Conservation (phyloP, 1,139 yeast species). For the Debaryomyces robertsiae region DNA sequence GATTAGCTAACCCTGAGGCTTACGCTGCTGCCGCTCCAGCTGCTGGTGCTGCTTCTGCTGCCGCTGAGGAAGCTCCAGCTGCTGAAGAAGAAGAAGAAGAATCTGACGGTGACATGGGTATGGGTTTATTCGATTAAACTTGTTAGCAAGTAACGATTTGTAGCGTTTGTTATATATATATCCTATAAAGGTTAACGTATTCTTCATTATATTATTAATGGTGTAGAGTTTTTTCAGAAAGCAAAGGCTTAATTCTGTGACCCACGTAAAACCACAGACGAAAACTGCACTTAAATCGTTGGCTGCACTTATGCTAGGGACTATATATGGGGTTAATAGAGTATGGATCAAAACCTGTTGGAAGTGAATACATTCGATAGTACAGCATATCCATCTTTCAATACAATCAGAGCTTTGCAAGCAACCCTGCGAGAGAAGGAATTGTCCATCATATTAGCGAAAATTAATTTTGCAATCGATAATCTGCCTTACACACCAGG, state of each 20-base stretch:
- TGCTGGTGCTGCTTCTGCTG: constrained; percentile 85
- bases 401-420: constrained; percentile 4
- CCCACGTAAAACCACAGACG: constrained; percentile 3
- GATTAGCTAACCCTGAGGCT: constrained; percentile 79
- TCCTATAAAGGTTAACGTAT: constrained; percentile 3
- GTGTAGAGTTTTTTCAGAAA: neutral
- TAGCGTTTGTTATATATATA: neutral
- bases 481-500: constrained; percentile 14
- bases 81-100: constrained; percentile 74
- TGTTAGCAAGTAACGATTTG: constrained; percentile 11
- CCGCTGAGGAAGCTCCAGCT: constrained; percentile 63
- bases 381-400: constrained; percentile 9
- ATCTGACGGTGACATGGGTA: constrained; percentile 89
- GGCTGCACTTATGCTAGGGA: neutral
- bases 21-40: constrained; percentile 99
- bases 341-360: neutral
- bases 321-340: neutral
- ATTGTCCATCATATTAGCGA: constrained; percentile 22
- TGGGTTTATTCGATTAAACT: constrained; percentile 96
- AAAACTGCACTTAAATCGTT: constrained; percentile 5
- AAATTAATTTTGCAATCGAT: constrained; percentile 18
- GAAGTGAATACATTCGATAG: constrained; percentile 1
- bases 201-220: neutral
- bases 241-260: neutral
- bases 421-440: constrained; percentile 16